phyloP scores from a whole-genome alignment of 805 yeast species.

The Ascoidea tarda region DNA sequence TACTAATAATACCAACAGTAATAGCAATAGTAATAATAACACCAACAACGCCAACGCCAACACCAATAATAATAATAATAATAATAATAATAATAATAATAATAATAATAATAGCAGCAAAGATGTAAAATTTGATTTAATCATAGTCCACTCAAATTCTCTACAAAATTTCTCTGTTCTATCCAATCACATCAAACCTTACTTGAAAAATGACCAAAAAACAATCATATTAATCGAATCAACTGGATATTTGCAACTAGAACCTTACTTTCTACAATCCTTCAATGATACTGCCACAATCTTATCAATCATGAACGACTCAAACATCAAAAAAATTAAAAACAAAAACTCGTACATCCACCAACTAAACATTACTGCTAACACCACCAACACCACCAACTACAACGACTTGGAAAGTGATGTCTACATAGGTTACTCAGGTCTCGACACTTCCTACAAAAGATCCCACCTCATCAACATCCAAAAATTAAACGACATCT shows the following conservation, averaged over 20 bases:
- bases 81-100: neutral
- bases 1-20: neutral
- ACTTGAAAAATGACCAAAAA: conserved; percentile 19
- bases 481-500: conserved; percentile 22
- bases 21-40: neutral
- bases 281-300: conserved; percentile 19
- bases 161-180: conserved; percentile 35
- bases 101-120: neutral
- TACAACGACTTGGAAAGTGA: conserved; percentile 14
- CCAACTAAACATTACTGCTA: conserved; percentile 23
- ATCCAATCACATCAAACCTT: conserved; percentile 22
- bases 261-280: conserved; percentile 37
- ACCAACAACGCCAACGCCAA: neutral
- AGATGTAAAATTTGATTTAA: conserved; percentile 23
- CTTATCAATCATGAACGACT: conserved; percentile 48
- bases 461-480: conserved; percentile 21
- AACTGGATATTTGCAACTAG: conserved; percentile 59
- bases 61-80: neutral
- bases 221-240: conserved; percentile 52
- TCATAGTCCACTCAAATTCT: conserved; percentile 32
- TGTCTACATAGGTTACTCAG: conserved; percentile 13
- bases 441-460: conserved; percentile 20
- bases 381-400: conserved; percentile 26
- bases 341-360: conserved; percentile 20
- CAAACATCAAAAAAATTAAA: conserved; percentile 29